Base-by-base conservation (phyloP, 768 basidiomycete genomes). In the Pleurotus citrinopileatus region DNA sequence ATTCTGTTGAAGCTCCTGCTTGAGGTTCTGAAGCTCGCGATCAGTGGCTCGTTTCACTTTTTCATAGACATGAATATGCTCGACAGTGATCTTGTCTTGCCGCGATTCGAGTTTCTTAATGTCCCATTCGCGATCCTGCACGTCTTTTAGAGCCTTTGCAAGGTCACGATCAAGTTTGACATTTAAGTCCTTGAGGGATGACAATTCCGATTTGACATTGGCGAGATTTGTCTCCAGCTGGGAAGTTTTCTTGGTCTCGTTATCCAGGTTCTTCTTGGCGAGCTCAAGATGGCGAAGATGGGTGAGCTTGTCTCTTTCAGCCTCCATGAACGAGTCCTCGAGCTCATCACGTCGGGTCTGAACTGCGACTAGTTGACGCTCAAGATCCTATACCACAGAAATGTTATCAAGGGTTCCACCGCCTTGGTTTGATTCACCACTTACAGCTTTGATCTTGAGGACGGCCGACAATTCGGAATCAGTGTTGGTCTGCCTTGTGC, bases 31-130 rank as follows among this genome's bases (percentile, higher is more conserved):
- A 13, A 98, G 82, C 64, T 97, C 92, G 34, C 89, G 83, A 66
- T 98, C 96, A 1, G 96, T 95, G 54, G 96, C 86, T 29, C 86
- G 86, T 69, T 98, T 98, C 13, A 96, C 96, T 65, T 95, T 91
- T 66, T 98, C 94, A 9, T 96, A 78, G 25, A 98, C 96, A 65
- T 98, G 87, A 22, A 97, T 92, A 63, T 98, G 96, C 68, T 98
- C 95, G 40, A 98, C 94, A 55, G 97, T 95, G n/a, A 91, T 97
- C 74, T 95, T 98, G 74, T 98, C 93, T 64, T 97, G 89, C 64
- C 81, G 84, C 2, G 90, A 87, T 50, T 89, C 85, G 7, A 98
- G 72, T 59, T 95, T 89, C 59, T 86, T 90, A 58, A 92, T 81
- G 54, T 95, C 91, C 82, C 86, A 88, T 61, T 97, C 91, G 44